Percentiles rank a stretch among this genome's conserved stretches.
Conservation (phyloP, 495 filamentous ascomycete genomes). For the Daldinia caldariorum region DNA sequence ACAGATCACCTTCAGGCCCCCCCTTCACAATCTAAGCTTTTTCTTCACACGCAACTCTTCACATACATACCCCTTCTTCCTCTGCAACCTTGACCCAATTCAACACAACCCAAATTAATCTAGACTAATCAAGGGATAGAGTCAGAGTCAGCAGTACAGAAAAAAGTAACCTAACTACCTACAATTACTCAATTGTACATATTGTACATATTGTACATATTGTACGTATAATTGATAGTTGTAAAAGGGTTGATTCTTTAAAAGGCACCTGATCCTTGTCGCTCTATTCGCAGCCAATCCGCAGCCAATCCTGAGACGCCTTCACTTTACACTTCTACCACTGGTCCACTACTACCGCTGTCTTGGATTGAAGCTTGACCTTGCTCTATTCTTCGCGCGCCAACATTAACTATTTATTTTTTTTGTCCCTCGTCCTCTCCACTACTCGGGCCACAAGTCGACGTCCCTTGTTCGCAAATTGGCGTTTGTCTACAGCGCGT, state of each 20-base stretch:
- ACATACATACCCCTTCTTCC: not conserved
- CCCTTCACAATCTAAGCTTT: too few relatives aligned
- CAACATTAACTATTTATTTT: conserved; percentile 19
- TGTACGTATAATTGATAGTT: conserved; percentile 26
- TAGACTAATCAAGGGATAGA: conserved; percentile 27
- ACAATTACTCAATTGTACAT: conserved; percentile 9
- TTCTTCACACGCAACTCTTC: not conserved
- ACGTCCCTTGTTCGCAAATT: conserved; percentile 35
- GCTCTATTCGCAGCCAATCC: conserved; percentile 35
- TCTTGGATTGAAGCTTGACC: conserved; percentile 34
- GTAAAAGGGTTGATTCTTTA: conserved; percentile 34
- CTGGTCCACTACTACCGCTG: conserved; percentile 43
- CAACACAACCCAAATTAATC: conserved; percentile 9
- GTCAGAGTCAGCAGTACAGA: conserved; percentile 31
- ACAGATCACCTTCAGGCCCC: too few relatives aligned
- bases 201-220: conserved; percentile 3
- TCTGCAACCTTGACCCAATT: conserved; percentile 10
- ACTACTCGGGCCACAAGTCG: conserved; percentile 22
- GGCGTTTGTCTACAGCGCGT: conserved; percentile 29
- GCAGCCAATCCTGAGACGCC: conserved; percentile 36
- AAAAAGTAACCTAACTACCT: not conserved
- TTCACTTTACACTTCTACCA: conserved; percentile 35
- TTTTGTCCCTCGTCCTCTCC: conserved; percentile 29
- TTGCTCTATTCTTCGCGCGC: conserved; percentile 34
- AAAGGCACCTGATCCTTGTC: conserved; percentile 43